Conservation (phyloP, 345 rosid genomes). For the Boechera stricta region DNA sequence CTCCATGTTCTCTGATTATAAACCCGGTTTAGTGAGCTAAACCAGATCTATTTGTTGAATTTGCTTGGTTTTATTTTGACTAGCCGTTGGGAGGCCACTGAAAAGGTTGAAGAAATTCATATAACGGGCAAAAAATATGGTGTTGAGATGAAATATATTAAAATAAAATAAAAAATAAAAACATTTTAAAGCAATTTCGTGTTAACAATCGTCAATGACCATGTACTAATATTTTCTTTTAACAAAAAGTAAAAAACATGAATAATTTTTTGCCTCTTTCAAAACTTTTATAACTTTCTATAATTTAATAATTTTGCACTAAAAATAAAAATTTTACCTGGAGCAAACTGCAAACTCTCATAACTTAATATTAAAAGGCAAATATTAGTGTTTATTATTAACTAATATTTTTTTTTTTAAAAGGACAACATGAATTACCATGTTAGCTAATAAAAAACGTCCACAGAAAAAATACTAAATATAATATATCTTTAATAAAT, state of each 20-base stretch:
- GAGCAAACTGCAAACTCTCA: not conserved
- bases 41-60: constrained; percentile 21
- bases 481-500: too few relatives aligned
- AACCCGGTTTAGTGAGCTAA: constrained; percentile 1
- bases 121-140: not conserved
- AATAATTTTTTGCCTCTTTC: too few relatives aligned
- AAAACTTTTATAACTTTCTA: not conserved
- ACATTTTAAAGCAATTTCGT: not conserved
- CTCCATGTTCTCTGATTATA: constrained; percentile 37
- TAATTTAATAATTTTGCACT: not conserved
- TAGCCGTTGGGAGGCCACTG: constrained; percentile 36
- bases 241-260: too few relatives aligned
- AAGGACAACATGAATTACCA: not conserved
- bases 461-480: too few relatives aligned
- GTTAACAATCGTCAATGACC: not conserved
- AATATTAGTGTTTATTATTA: not conserved
- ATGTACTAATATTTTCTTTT: too few relatives aligned
- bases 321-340: not conserved
- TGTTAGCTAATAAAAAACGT: too few relatives aligned
- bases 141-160: not conserved
- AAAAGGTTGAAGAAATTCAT: not conserved
- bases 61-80: not conserved
- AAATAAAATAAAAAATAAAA: not conserved
- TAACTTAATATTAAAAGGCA: not conserved
- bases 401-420: not conserved